A percentile compares a stretch with the other conserved stretches of the same genome.
Evolutionary conservation across 164 flowering plant species (phyloP).

Genomic region (Berberis vulgaris): DNA sequence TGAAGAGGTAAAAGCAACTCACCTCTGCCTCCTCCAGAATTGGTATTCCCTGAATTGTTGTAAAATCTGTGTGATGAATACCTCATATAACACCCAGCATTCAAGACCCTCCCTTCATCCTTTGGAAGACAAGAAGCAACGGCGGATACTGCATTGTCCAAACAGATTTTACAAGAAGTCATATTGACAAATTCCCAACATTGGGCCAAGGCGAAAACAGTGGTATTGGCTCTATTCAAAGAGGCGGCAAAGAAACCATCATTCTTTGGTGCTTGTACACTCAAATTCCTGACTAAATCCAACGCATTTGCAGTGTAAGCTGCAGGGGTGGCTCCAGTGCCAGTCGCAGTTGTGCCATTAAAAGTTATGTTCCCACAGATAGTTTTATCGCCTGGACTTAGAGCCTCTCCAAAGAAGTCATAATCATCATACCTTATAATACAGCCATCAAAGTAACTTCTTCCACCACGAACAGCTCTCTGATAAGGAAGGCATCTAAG

Average conservation of each 20-base stretch:
- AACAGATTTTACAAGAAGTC: constrained; percentile 38
- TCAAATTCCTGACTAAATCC: constrained; percentile 43
- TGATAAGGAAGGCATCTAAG: constrained; percentile 61
- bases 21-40: constrained; percentile 10
- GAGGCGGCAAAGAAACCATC: constrained; percentile 45
- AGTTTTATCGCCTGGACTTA: constrained; percentile 22
- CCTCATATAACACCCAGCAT: constrained; percentile 68
- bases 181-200: constrained; percentile 51
- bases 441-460: constrained; percentile 66
- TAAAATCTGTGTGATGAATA: constrained; percentile 52
- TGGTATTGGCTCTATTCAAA: constrained; percentile 25
- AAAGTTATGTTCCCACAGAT: constrained; percentile 31
- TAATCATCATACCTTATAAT: constrained; percentile 65
- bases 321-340: constrained; percentile 5
- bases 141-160: constrained; percentile 28
- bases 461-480: constrained; percentile 35
- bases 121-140: constrained; percentile 35
- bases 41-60: constrained; percentile 22
- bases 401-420: constrained; percentile 36
- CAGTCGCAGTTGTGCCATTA: constrained; percentile 4
- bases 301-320: constrained; percentile 21
- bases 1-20: neutral
- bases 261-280: constrained; percentile 31
- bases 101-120: constrained; percentile 57
- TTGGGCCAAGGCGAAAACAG: constrained; percentile 72